These are phyloP conservation scores for Podaxis sp. DNA, from an alignment of 768 basidiomycete species.

Conservation along the genomic window DNA sequence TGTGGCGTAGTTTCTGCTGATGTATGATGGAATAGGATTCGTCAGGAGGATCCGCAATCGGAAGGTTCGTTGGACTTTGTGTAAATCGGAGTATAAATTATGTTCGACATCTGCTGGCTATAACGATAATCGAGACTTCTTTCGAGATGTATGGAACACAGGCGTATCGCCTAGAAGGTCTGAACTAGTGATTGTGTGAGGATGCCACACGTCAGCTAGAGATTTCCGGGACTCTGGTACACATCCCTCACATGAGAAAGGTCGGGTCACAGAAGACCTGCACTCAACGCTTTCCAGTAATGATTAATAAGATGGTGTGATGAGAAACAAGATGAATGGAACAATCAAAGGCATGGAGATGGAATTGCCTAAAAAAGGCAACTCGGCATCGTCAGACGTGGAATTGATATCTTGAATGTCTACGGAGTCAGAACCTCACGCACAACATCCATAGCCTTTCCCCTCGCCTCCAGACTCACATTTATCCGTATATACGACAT, in stretches of 20 bases:
- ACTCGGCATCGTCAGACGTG: constrained; percentile 8
- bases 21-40: not conserved
- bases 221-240: not conserved
- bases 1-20: not conserved
- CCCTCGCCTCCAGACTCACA: not conserved
- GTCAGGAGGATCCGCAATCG: not conserved
- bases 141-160: no score
- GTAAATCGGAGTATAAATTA: not conserved
- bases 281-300: not conserved
- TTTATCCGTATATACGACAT: not conserved
- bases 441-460: not conserved
- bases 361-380: constrained; percentile 11
- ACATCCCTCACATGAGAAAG: not conserved
- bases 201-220: not conserved
- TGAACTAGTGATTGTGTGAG: not conserved
- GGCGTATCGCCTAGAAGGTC: not conserved
- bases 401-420: constrained; percentile 10
- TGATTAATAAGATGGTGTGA: not conserved
- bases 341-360: not conserved
- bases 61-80: not conserved
- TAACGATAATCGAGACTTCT: not conserved
- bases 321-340: not conserved
- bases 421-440: not conserved
- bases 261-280: not conserved
- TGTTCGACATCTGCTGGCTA: not conserved